phyloP scores from a whole-genome alignment of 169 alveolate genomes.

The Cryptosporidium ryanae region DNA sequence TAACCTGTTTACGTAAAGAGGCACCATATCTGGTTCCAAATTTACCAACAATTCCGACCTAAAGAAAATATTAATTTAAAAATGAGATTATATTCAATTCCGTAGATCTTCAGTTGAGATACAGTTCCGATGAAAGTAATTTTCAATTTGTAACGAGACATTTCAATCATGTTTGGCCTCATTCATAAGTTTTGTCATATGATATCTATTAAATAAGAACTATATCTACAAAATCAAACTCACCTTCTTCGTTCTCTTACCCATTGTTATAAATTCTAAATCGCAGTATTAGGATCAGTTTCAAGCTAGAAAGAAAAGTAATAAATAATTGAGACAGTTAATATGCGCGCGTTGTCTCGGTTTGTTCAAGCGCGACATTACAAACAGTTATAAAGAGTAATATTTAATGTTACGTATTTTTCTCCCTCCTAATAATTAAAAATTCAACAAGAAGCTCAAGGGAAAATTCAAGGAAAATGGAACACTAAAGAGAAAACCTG shows the following conservation, averaged over 20 bases:
- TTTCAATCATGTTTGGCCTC: too few relatives aligned
- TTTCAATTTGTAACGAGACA: too few relatives aligned
- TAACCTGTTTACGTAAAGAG: slow-evolving; percentile 95
- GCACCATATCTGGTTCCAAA: slow-evolving; percentile 99
- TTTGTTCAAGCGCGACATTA: neutral
- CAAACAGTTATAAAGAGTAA: neutral
- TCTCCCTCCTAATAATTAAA: too few relatives aligned
- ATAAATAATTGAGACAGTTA: too few relatives aligned
- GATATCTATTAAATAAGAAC: neutral
- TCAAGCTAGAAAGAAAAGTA: neutral
- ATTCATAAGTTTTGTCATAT: too few relatives aligned
- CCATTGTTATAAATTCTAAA: slow-evolving; percentile 46
- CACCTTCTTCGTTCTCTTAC: slow-evolving; percentile 77
- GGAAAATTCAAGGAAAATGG: too few relatives aligned
- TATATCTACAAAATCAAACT: neutral
- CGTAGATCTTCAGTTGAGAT: too few relatives aligned
- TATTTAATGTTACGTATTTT: too few relatives aligned
- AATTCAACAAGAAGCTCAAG: too few relatives aligned
- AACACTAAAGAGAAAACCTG: too few relatives aligned
- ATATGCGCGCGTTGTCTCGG: slow-evolving; percentile 55
- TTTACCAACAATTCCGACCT: slow-evolving; percentile 98
- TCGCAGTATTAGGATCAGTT: neutral
- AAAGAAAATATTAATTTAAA: neutral
- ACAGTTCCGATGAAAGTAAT: too few relatives aligned
- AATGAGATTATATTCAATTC: too few relatives aligned